Base-by-base conservation (phyloP, 1,284 basidiomycete species). In the Paramarasmius palmivorus region DNA sequence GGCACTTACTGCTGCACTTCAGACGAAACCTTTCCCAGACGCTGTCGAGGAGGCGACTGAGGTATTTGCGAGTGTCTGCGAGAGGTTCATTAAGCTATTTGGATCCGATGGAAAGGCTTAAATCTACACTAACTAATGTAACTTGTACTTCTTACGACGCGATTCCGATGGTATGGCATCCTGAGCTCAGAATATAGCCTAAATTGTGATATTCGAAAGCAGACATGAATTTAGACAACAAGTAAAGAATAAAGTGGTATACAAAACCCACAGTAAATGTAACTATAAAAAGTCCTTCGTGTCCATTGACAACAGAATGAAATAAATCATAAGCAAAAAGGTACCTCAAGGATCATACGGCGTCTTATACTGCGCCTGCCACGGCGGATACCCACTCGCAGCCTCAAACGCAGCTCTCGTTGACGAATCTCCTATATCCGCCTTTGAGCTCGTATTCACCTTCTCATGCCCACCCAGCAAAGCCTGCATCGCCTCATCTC, bases 41-140 rank as follows among this genome's bases (percentile, higher is more conserved):
- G 76, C 75, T 0, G 69, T 76, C 26, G 75, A 78, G 37, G 72
- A 73, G 25, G 75, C 76, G 2, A 76, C 73, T 1, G 73, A 77
- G 57, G 70, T 69, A 7, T 78, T 78, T 54, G 68, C 71, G 17
- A 58, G 55, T 17, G 70, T 70, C 8, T 78, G 76, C 59, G 72
- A 72, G 49, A 67, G 73, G 8, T 74, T 78, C 59, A 72, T 78
- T 48, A 57, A 50, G 17, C 53, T 78, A 25, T 78, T 79, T 56
- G 70, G 68, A 5, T 76, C 75, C 8, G 68, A 65, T 3, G 76
- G 74, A 1, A 78, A 73, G 57, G 76, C 74, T 17, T 68, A 45
- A 41, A 48, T n/a, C n/a, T n/a, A n/a, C n/a, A n/a, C 12, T 6
- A 6, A 32, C 12, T 32, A 12, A 6, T 32, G 29, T 32, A 32